Base-by-base conservation (phyloP, 805 yeast genomes). In the Debaryomyces maramus region DNA sequence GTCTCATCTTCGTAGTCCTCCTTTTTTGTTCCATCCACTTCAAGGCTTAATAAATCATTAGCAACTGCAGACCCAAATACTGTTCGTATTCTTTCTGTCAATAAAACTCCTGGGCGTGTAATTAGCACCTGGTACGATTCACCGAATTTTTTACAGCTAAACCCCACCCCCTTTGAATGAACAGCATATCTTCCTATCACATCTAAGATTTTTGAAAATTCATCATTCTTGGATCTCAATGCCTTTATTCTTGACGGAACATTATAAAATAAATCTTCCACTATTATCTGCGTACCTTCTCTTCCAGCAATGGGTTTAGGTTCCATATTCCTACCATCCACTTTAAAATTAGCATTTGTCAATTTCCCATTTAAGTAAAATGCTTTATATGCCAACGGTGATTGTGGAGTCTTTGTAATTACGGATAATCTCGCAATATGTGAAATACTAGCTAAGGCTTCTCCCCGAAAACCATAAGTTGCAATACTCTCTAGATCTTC, bases 401-500 rank as follows among this genome's bases (percentile, higher is more conserved):
- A 75, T 1, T 64, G 73, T 5, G 48, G 53, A 0, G 85, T 79
- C 60, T 86, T 89, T 0, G 97, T 87, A 1, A 82, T 73, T 5
- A 93, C 95, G 0, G 88, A 73, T 1, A 93, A 66, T 42, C 89
- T 83, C 0, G 97, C 75, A 15, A 93, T 83, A 55, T 91, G 97
- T 0, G 97, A 88, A 6, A 93, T 90, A 56, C 93, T 83, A 1
- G 98, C 97, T 35, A 93, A 68, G 0, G 99, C 99, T 61, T 93
- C 99, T 11, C 99, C 99, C 40, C 99, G 73, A 58, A 93, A 93
- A 4, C 99, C 99, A 59, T 88, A 88, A 0, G 98, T 90, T 16
- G 76, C 67, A 17, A 93, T 77, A 3, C 72, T 59, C 36, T 69
- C 67, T 42, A 93, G 72, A 58, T 93, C 99, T 36, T 86, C 91